These are phyloP conservation scores for Pseudonectria foliicola DNA, from an alignment of 2,329 filamentous ascomycete genomes.

Conservation along the genomic window DNA sequence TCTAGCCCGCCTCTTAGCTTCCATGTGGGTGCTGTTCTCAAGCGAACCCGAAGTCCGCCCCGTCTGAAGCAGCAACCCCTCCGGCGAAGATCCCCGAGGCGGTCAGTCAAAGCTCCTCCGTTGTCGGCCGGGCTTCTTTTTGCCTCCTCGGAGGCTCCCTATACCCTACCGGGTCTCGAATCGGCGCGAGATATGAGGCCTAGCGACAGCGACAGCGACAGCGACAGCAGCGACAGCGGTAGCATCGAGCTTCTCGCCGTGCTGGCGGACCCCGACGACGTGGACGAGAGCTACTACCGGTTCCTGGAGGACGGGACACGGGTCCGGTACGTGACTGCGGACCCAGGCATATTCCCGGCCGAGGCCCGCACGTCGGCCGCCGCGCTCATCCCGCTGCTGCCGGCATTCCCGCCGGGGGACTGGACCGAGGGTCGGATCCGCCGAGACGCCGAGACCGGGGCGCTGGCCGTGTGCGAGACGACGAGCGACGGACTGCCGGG, in stretches of 20 bases:
- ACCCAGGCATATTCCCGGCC: slow-evolving; percentile 17
- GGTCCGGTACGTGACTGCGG: slow-evolving; percentile 20
- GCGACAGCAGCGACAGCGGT: too few relatives aligned
- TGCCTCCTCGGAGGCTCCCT: too few relatives aligned
- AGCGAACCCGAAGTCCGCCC: too few relatives aligned
- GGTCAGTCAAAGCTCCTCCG: too few relatives aligned
- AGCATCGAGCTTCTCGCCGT: slow-evolving; percentile 21
- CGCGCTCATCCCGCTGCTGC: slow-evolving; percentile 18
- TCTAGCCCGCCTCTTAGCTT: too few relatives aligned
- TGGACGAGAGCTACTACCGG: slow-evolving; percentile 19
- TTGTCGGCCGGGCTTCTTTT: too few relatives aligned
- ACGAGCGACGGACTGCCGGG: slow-evolving; percentile 12
- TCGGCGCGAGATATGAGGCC: too few relatives aligned
- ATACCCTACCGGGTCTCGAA: too few relatives aligned
- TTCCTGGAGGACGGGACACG: slow-evolving; percentile 19
- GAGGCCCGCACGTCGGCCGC: slow-evolving; percentile 21
- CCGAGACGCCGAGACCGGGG: slow-evolving; percentile 12
- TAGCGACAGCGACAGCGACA: too few relatives aligned
- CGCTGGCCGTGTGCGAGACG: slow-evolving; percentile 11
- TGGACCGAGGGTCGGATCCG: slow-evolving; percentile 17
- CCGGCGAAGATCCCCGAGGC: too few relatives aligned
- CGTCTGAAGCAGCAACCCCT: too few relatives aligned
- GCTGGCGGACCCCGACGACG: slow-evolving; percentile 17
- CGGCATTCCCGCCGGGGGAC: slow-evolving; percentile 19
- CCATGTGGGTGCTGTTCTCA: too few relatives aligned